Evolutionary conservation across 306 rosid genomes (phyloP), one percentile per base, ranked within the genome.

Genomic region (Chamaecrista fasciculata): DNA sequence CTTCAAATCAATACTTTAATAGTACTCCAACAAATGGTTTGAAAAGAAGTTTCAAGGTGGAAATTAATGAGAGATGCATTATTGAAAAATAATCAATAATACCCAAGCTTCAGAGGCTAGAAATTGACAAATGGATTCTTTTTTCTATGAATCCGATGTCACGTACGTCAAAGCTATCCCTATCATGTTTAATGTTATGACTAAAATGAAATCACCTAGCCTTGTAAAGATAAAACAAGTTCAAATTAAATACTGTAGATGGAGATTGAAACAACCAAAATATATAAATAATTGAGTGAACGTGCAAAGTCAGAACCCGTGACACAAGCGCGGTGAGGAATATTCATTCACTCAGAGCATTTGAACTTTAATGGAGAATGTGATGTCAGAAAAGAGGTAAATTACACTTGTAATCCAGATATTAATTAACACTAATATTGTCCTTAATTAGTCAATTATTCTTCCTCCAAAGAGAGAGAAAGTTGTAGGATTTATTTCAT

Each of bases 101-200:
- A 9, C 18, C 11, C 23, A 7, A 24, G 1, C 10, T 73, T 56
- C 53, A 56, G 56, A 47, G 11, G 36, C 61, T 7, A 33, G n/a
- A 43, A 26, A 16, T 34, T 18, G 40, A 24, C 1, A 18, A 1
- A 31, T 28, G 43, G 79, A 46, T 42, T 61, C 63, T 0, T 47
- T 40, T 67, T 36, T 70, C 62, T 34, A 44, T 55, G 34, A 21
- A 63, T 39, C 34, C 42, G 19, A 33, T n/a, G n/a, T n/a, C n/a
- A 28, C 37, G 49, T 44, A 73, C 24, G 52, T 55, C 62, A 61
- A 61, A 53, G 15, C 24, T 7, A 48, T 74, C 70, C 61, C 61
- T 60, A 51, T 67, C 69, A 43, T 63, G 36, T 36, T 20, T n/a
- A 24, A 28, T 28, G 2, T 28, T 28, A 0, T 46, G 23, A 15